Evolutionary conservation across 1,139 yeast genomes (phyloP), one percentile per base, ranked within the genome.

Genomic region (Candida neerlandica): DNA sequence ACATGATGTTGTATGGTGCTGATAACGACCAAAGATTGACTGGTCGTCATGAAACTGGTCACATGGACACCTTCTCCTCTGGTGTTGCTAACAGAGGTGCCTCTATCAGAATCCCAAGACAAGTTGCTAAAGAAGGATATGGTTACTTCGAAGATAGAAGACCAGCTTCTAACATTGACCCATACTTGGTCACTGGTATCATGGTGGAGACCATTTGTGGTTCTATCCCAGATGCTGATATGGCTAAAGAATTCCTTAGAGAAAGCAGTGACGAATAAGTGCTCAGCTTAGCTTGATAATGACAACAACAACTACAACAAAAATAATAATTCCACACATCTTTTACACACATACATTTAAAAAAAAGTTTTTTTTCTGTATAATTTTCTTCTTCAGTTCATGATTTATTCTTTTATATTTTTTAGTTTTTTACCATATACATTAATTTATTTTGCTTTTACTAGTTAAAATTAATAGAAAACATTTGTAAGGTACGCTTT

Each of bases 41-140:
- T 59, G 99, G 99, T 70, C 87, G 94, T 70, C 98, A 92, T 75
- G 99, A 94, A 82, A 94, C 99, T 59, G 99, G 98, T 51, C 86
- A 96, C 46, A 85, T 89, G 82, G 87, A 90, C 62, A 74, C 84
- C 49, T 94, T 92, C 82, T 86, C 96, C 45, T 85, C 91, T 52
- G 99, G 99, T 81, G 98, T 94, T 62, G 99, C 99, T 70, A 94
- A 94, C 90, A 89, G 99, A 84, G 99, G 98, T 77, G 96, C 97
- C 55, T 91, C 97, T 37, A 85, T 94, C 62, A 89, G 99, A 84
- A 94, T 94, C 69, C 99, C 99, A 77, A 86, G 99, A 80, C 86
- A 96, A 45, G 99, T 94, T 61, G 96, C 96, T 71, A 90, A 90
- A 78, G 98, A 92, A 74, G 97, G 97, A 55, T 90, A 75, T 75